A percentile compares a stretch with the other conserved stretches of the same genome.
Evolutionary conservation across 1,284 basidiomycete species (phyloP).

Genomic region (Exobasidium cylindrosporum): DNA sequence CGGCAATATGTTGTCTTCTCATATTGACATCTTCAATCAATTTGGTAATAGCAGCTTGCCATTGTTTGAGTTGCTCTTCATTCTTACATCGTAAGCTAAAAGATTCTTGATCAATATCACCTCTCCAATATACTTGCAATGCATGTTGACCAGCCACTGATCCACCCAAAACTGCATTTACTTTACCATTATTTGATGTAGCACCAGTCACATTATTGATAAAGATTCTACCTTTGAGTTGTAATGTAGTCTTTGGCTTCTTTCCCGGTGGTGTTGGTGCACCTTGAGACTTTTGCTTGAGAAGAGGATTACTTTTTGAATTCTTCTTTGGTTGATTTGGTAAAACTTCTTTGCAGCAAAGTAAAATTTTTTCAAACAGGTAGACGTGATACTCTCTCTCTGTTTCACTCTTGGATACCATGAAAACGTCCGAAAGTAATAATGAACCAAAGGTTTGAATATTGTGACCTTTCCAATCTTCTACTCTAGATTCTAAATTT

Average conservation of each 20-base stretch:
- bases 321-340: constrained; percentile 57
- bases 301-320: constrained; percentile 41
- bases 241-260: constrained; percentile 67
- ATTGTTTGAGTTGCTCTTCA: constrained; percentile 87
- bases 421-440: constrained; percentile 88
- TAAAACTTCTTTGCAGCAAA: constrained; percentile 88
- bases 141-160: constrained; percentile 50
- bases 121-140: constrained; percentile 86
- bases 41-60: constrained; percentile 83
- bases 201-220: constrained; percentile 90
- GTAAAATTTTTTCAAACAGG: constrained; percentile 96
- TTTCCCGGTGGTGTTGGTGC: constrained; percentile 22
- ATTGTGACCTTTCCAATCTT: constrained; percentile 99
- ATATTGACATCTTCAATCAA: constrained; percentile 66
- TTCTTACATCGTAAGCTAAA: constrained; percentile 89
- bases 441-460: constrained; percentile 88
- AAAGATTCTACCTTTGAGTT: constrained; percentile 95
- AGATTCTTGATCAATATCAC: constrained; percentile 82
- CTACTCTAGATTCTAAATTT: constrained; percentile 82
- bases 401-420: constrained; percentile 92
- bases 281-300: constrained; percentile 33
- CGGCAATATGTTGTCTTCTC: constrained; percentile 32
- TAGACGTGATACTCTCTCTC: constrained; percentile 98
- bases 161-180: constrained; percentile 23
- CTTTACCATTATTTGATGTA: constrained; percentile 56